Percentiles rank a stretch among this genome's conserved stretches.
Conservation (phyloP, 2,329 filamentous ascomycete genomes). For the Cadophora sp. region DNA sequence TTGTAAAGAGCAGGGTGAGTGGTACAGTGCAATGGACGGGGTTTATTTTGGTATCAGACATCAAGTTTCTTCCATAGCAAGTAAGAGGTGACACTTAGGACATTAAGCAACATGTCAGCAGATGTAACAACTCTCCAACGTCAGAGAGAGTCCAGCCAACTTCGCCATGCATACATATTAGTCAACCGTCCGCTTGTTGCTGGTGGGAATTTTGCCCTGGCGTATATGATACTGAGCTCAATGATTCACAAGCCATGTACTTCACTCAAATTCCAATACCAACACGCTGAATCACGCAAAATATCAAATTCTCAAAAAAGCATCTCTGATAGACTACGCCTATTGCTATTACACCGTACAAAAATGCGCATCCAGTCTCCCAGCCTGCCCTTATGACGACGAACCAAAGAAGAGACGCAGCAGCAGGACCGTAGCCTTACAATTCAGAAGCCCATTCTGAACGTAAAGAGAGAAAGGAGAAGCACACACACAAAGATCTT, state of each 20-base stretch:
- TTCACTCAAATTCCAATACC: neutral
- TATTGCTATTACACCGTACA: conserved; percentile 50
- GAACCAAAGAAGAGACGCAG: conserved; percentile 40
- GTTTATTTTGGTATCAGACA: too few relatives aligned
- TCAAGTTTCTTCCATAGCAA: neutral
- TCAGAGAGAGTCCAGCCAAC: neutral
- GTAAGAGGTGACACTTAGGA: neutral
- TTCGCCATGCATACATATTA: too few relatives aligned
- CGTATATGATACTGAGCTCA: neutral
- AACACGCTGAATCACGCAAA: conserved; percentile 9
- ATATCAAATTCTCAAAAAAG: conserved; percentile 34
- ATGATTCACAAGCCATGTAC: neutral
- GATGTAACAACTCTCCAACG: too few relatives aligned
- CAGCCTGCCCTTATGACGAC: conserved; percentile 38
- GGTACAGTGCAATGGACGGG: too few relatives aligned
- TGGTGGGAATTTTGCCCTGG: too few relatives aligned
- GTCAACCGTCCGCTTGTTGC: too few relatives aligned
- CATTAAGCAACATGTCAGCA: neutral
- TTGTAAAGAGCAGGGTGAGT: too few relatives aligned
- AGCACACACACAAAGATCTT: conserved; percentile 44
- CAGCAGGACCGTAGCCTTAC: conserved; percentile 39
- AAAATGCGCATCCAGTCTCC: conserved; percentile 45
- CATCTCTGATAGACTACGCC: conserved; percentile 48
- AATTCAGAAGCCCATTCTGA: conserved; percentile 42
- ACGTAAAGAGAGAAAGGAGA: conserved; percentile 41